Evolutionary conservation across 208 protist species (phyloP).

Genomic region (Wallacemonas sp.): DNA sequence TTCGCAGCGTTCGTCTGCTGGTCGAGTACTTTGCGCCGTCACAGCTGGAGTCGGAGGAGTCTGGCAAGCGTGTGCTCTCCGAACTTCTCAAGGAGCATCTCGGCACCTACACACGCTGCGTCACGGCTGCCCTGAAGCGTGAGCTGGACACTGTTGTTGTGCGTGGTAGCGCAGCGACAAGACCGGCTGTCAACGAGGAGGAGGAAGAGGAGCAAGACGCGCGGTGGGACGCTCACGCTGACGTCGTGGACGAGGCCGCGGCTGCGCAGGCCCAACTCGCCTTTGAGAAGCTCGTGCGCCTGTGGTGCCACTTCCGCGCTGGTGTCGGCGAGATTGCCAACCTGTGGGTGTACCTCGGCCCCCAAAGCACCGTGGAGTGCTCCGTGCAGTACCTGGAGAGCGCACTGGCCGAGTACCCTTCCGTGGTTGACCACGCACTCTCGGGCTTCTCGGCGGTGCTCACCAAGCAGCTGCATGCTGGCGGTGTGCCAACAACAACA

Average conservation of each 20-base stretch:
- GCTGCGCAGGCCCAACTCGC: constrained; percentile 21
- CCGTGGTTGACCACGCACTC: constrained; percentile 44
- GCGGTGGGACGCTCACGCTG: not conserved
- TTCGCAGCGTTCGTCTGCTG: constrained; percentile 53
- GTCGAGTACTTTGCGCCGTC: constrained; percentile 28
- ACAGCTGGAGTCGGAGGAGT: constrained; percentile 2
- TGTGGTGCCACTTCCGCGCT: constrained; percentile 44
- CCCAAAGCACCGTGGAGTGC: constrained; percentile 37
- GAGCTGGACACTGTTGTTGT: constrained; percentile 18
- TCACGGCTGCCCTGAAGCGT: constrained; percentile 15
- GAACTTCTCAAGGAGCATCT: constrained; percentile 33
- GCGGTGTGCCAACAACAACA: no score
- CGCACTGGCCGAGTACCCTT: constrained; percentile 33
- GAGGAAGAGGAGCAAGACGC: not conserved
- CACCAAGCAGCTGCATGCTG: constrained; percentile 7
- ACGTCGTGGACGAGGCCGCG: constrained; percentile 1
- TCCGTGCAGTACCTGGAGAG: constrained; percentile 23
- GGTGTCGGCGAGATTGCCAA: constrained; percentile 40
- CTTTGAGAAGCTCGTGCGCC: constrained; percentile 35
- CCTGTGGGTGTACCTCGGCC: constrained; percentile 61
- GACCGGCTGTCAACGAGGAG: not conserved
- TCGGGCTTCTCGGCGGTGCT: constrained; percentile 31
- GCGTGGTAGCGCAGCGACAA: not conserved
- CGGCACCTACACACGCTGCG: constrained; percentile 22
- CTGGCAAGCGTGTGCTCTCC: constrained; percentile 19